Evolutionary conservation across 257 asterid genomes (phyloP).

Genomic region (Penstemon newberryi): DNA sequence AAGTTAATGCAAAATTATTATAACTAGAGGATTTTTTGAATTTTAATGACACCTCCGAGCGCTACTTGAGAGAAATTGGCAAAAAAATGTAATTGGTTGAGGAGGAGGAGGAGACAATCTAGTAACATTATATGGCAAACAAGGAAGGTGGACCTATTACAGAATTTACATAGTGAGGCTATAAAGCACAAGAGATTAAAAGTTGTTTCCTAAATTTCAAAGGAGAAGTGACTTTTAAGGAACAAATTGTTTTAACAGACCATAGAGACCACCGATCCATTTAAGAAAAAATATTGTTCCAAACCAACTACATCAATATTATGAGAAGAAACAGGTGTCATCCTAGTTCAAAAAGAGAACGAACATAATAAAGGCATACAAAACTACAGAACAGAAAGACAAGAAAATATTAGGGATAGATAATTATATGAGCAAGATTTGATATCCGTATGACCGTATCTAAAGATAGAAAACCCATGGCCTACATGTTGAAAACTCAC

Average conservation of each 20-base stretch:
- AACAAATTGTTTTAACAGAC: constrained; percentile 8
- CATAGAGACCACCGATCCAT: constrained; percentile 9
- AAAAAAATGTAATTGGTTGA: background rate
- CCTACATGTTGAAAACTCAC: background rate
- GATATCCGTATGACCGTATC: too few species aligned
- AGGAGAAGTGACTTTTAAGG: background rate
- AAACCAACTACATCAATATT: background rate
- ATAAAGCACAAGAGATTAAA: background rate
- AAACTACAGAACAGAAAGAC: background rate
- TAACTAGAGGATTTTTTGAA: background rate
- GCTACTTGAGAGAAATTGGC: constrained; percentile 1
- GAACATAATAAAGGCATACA: constrained; percentile 1
- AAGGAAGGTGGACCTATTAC: constrained; percentile 3
- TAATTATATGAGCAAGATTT: background rate
- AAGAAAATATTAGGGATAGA: background rate
- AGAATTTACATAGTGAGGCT: background rate
- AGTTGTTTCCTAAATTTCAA: background rate
- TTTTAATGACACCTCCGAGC: background rate
- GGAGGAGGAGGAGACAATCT: background rate
- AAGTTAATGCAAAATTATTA: constrained; percentile 23
- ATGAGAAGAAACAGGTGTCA: constrained; percentile 6
- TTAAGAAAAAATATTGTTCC: constrained; percentile 13
- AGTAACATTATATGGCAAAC: background rate
- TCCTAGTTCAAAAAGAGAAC: background rate
- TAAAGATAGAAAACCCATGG: constrained; percentile 1